Evolutionary conservation across 2,329 filamentous ascomycete species (phyloP).

Genomic region (Ophiostoma tasmaniense): DNA sequence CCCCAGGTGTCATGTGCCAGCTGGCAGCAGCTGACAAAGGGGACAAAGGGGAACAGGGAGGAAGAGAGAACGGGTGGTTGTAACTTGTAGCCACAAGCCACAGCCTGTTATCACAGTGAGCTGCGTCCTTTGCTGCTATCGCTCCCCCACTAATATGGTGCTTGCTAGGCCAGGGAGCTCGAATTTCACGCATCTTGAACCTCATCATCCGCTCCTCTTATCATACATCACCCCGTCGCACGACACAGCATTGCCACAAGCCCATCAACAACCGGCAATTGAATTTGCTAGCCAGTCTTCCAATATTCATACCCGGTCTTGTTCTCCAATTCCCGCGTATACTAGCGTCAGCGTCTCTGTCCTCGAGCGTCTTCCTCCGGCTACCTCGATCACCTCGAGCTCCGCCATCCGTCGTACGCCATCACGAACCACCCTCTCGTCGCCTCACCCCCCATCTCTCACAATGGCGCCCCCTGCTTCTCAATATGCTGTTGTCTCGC

Average conservation of each 20-base stretch:
- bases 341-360: neutral
- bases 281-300: neutral
- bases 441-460: conserved; percentile 7
- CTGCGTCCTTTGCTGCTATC: neutral
- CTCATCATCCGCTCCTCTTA: neutral
- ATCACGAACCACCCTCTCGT: neutral
- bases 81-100: neutral
- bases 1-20: conserved; percentile 1
- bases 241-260: neutral
- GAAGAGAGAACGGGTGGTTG: too few relatives aligned
- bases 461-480: conserved; percentile 36
- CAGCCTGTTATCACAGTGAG: neutral
- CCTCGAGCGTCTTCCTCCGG: neutral
- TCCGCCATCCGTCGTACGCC: neutral
- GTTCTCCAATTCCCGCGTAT: neutral
- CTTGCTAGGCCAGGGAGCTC: conserved; percentile 7
- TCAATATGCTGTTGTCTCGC: conserved; percentile 81
- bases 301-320: neutral
- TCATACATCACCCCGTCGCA: neutral
- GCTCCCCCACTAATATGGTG: conserved; percentile 9
- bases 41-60: too few relatives aligned
- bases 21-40: conserved; percentile 10
- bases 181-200: conserved; percentile 15
- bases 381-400: neutral
- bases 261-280: neutral